These are phyloP conservation scores for Trichophyton rubrum DNA, from an alignment of 2,329 filamentous ascomycete genomes.

Conservation along the genomic window DNA sequence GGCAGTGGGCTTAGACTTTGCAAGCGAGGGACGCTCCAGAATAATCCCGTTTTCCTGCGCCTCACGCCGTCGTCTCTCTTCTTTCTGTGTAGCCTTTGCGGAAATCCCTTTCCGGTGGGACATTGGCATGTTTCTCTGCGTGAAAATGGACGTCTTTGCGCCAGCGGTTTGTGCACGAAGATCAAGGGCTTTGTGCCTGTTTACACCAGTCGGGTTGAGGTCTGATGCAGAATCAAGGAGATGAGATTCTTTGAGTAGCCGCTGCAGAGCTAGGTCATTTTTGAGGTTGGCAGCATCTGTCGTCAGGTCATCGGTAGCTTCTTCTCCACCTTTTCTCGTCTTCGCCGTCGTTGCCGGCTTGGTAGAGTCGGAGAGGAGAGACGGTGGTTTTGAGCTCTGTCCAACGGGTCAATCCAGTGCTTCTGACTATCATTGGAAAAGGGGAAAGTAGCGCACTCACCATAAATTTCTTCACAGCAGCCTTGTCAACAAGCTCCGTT, in stretches of 20 bases:
- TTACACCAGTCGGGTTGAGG: conserved; percentile 56
- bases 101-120: conserved; percentile 72
- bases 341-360: conserved; percentile 16
- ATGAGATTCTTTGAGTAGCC: conserved; percentile 82
- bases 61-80: conserved; percentile 60
- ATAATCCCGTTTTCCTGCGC: conserved; percentile 86
- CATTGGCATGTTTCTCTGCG: conserved; percentile 82
- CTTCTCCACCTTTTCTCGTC: conserved; percentile 39
- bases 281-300: conserved; percentile 55
- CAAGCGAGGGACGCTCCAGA: conserved; percentile 48
- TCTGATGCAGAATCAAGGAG: conserved; percentile 87
- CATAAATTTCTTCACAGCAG: conserved; percentile 69
- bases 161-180: conserved; percentile 71
- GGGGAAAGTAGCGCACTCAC: conserved; percentile 29
- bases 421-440: not conserved
- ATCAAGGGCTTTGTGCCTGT: conserved; percentile 70
- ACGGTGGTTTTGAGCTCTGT: conserved; percentile 38
- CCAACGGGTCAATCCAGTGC: not conserved
- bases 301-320: conserved; percentile 41
- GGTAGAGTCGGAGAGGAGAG: conserved; percentile 21
- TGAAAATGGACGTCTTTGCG: conserved; percentile 59
- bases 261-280: conserved; percentile 85
- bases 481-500: conserved; percentile 39
- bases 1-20: conserved; percentile 25
- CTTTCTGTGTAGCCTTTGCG: conserved; percentile 51